Percentiles rank a stretch among this genome's conserved stretches.
phyloP scores from a whole-genome alignment of 306 rosid genomes.

The Erythrophleum fordii region DNA sequence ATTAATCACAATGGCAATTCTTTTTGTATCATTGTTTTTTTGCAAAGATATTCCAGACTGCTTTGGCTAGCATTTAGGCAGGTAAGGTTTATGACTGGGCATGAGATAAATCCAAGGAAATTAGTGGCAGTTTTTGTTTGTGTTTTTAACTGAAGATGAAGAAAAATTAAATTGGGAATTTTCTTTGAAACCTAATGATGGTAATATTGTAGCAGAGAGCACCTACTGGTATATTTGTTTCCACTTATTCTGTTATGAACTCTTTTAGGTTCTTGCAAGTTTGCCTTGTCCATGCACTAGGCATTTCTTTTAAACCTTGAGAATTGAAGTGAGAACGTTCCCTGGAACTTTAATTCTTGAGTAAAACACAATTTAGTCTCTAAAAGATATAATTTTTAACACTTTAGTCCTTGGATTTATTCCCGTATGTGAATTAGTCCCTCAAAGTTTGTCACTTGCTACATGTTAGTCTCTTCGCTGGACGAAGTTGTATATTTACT shows the following conservation, averaged over 20 bases:
- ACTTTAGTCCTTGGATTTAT: too few relatives aligned
- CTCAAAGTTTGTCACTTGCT: too few relatives aligned
- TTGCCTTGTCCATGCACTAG: neutral
- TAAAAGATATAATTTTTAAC: neutral
- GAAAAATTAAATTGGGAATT: neutral
- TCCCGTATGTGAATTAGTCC: too few relatives aligned
- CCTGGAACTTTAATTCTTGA: neutral
- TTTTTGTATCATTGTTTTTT: neutral
- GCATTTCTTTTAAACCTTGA: neutral
- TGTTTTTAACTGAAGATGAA: neutral
- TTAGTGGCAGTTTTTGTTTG: neutral
- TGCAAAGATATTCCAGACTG: neutral
- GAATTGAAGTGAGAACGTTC: constrained; percentile 5
- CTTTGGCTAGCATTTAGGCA: neutral
- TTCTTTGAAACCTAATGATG: neutral
- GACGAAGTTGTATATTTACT: neutral
- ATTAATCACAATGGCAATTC: neutral
- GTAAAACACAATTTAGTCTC: too few relatives aligned
- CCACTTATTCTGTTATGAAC: neutral
- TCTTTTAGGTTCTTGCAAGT: neutral
- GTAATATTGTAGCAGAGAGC: neutral
- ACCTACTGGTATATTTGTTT: neutral
- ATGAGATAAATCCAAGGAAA: neutral
- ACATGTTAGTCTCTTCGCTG: too few relatives aligned
- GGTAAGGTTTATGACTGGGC: neutral